Evolutionary conservation across 805 yeast species (phyloP).

Genomic region (Saccharomycopsis oosterbeekiorum): DNA sequence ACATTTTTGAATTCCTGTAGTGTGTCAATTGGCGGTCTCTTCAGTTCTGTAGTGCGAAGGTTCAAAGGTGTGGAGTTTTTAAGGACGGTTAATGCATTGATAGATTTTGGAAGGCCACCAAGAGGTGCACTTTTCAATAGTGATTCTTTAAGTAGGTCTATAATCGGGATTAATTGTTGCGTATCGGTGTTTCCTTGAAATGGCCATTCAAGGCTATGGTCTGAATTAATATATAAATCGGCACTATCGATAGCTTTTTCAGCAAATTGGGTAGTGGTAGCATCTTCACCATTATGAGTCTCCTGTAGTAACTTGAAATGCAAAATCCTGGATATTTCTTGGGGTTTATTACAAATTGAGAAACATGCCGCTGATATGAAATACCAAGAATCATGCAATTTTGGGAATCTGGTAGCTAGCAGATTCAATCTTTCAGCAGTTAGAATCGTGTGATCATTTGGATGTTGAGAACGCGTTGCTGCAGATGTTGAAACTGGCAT

Average conservation of each 20-base stretch:
- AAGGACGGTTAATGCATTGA: conserved; percentile 62
- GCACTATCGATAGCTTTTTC: conserved; percentile 13
- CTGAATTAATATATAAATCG: background rate
- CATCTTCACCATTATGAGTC: background rate
- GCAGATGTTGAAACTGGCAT: background rate
- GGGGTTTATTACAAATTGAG: conserved; percentile 73
- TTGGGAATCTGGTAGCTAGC: conserved; percentile 42
- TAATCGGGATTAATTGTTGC: conserved; percentile 24
- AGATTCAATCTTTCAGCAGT: conserved; percentile 47
- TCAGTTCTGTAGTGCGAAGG: conserved; percentile 27
- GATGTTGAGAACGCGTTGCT: background rate
- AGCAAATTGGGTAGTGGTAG: conserved; percentile 11
- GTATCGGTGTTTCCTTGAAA: conserved; percentile 8
- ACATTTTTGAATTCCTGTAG: conserved; percentile 23
- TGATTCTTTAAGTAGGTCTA: conserved; percentile 63
- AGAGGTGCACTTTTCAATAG: conserved; percentile 70
- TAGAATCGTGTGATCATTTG: conserved; percentile 24
- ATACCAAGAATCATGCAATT: conserved; percentile 57
- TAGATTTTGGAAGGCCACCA: conserved; percentile 76
- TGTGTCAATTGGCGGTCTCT: conserved; percentile 17
- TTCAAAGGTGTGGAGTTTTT: conserved; percentile 53
- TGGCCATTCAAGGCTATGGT: conserved; percentile 15
- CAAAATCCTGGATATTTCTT: conserved; percentile 66
- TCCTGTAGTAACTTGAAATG: conserved; percentile 27
- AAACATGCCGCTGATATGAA: conserved; percentile 71